Conservation (phyloP, 768 basidiomycete genomes). For the Glaciozyma antarctica region DNA sequence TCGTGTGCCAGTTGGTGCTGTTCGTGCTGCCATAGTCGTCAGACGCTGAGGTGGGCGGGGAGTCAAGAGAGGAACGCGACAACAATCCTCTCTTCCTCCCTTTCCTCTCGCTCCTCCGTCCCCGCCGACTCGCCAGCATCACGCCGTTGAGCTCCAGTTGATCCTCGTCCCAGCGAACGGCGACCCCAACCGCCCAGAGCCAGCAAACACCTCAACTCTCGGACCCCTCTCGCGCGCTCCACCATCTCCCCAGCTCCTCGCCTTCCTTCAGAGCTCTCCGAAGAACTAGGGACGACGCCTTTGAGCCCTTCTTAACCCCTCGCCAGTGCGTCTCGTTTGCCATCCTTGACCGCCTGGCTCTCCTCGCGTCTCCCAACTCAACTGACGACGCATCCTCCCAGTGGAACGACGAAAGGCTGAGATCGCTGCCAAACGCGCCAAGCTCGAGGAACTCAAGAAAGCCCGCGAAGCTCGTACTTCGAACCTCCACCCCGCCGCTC, state of each 20-base stretch:
- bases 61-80: no score
- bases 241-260: not conserved
- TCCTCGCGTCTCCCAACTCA: not conserved
- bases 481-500: conserved; percentile 2
- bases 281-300: not conserved
- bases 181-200: not conserved
- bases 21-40: no score
- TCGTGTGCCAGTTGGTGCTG: not conserved
- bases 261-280: not conserved
- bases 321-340: not conserved
- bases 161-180: no score
- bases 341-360: not conserved
- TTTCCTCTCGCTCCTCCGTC: no score
- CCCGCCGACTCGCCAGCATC: no score
- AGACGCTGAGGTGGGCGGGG: no score
- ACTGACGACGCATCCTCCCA: not conserved
- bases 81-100: no score
- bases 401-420: conserved; percentile 46
- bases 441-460: conserved; percentile 61
- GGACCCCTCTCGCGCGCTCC: no score
- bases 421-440: conserved; percentile 80
- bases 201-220: no score
- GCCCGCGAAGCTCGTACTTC: conserved; percentile 30
- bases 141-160: no score
- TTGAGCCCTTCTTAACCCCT: not conserved